Evolutionary conservation across 768 basidiomycete species (phyloP).

Genomic region (Krasilnikovozyma curviuscula): DNA sequence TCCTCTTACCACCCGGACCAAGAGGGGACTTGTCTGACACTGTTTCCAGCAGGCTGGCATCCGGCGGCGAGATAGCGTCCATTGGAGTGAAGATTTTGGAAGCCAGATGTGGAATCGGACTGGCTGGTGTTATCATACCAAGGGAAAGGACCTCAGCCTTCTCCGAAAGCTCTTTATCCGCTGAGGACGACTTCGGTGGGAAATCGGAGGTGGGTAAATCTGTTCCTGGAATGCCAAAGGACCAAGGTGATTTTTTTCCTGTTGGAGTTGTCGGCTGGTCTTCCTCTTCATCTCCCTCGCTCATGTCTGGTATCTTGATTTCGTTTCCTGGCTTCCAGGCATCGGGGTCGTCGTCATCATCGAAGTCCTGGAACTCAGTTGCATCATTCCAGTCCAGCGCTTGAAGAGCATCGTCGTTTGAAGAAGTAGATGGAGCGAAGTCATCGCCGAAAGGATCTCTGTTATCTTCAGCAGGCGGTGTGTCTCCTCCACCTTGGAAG

Average conservation of each 20-base stretch:
- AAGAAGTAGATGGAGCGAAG: conserved; percentile 9
- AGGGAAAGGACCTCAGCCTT: conserved; percentile 12
- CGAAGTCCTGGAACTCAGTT: conserved; percentile 15
- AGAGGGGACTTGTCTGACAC: conserved; percentile 19
- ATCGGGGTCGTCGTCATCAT: conserved; percentile 14
- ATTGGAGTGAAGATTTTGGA: conserved; percentile 10
- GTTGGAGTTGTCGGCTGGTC: conserved; percentile 1
- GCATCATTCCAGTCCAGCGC: conserved; percentile 25
- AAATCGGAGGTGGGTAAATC: neutral
- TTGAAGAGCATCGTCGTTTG: conserved; percentile 16
- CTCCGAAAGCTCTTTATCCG: conserved; percentile 5
- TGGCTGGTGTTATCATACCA: conserved; percentile 5
- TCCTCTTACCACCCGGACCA: conserved; percentile 19
- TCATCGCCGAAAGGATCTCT: conserved; percentile 25
- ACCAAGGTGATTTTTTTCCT: no score
- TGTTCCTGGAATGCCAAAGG: no score
- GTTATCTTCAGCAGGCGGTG: conserved; percentile 1
- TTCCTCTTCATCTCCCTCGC: conserved; percentile 11
- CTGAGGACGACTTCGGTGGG: conserved; percentile 9
- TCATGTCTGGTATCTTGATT: conserved; percentile 8
- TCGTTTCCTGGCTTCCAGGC: conserved; percentile 2
- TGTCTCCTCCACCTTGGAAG: conserved; percentile 21
- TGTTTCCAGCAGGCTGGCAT: conserved; percentile 20
- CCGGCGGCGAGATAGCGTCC: conserved; percentile 22
- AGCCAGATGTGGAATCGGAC: neutral